These are phyloP conservation scores for Mortierella hygrophila DNA, from an alignment of 192 early-diverging fungal genomes.

Conservation along the genomic window DNA sequence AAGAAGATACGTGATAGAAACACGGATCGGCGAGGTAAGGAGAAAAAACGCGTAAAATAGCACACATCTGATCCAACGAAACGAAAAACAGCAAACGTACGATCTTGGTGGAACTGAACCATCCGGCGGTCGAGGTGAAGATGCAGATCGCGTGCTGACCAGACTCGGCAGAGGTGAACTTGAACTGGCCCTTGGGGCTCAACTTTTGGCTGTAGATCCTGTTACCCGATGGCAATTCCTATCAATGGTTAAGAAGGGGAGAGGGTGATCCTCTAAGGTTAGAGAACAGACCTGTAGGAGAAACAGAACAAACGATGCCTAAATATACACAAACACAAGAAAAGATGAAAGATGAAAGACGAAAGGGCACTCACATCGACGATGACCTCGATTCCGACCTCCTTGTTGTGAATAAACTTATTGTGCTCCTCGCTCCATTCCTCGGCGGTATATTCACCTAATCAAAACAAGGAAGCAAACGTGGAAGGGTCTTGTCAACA, in stretches of 20 bases:
- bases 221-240: conserved; percentile 64
- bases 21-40: background rate
- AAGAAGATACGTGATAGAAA: background rate
- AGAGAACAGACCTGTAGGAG: background rate
- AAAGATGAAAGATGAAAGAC: background rate
- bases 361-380: conserved; percentile 72
- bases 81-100: conserved; percentile 55
- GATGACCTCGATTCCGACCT: conserved; percentile 74
- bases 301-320: background rate
- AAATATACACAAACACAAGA: background rate
- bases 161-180: conserved; percentile 89
- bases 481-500: background rate
- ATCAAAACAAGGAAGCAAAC: background rate
- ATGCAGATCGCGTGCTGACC: conserved; percentile 96
- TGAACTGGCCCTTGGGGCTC: conserved; percentile 81
- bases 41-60: background rate
- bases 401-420: conserved; percentile 72
- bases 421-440: conserved; percentile 78
- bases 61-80: background rate
- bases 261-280: background rate
- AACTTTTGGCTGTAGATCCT: conserved; percentile 85
- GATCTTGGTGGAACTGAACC: conserved; percentile 78
- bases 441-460: conserved; percentile 83
- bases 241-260: background rate
- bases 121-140: conserved; percentile 71